These are phyloP conservation scores for Melocanna baccifera DNA, from an alignment of 176 grass and related monocot genomes.

Conservation along the genomic window DNA sequence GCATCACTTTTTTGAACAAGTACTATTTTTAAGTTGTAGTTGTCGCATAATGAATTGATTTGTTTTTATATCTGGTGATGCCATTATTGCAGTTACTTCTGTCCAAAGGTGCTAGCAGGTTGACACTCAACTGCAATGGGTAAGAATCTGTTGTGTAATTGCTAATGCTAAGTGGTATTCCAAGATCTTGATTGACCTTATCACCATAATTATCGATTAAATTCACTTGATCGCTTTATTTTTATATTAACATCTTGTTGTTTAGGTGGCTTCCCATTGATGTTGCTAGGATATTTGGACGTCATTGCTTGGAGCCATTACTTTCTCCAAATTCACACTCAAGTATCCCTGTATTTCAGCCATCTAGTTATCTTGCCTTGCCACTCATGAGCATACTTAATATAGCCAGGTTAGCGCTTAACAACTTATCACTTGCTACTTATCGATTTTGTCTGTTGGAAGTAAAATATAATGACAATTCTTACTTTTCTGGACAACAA, in stretches of 20 bases:
- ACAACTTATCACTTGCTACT: slow-evolving; percentile 1
- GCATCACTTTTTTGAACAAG: slow-evolving; percentile 6
- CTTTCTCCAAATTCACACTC: slow-evolving; percentile 80
- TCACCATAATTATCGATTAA: background rate
- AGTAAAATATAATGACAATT: slow-evolving; percentile 10
- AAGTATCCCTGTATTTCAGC: slow-evolving; percentile 60
- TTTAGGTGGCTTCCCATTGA: slow-evolving; percentile 91
- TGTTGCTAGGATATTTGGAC: slow-evolving; percentile 84
- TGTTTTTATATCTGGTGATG: slow-evolving; percentile 18
- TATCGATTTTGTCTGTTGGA: slow-evolving; percentile 10
- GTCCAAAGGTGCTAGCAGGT: slow-evolving; percentile 81
- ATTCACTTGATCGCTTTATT: background rate
- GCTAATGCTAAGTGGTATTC: background rate
- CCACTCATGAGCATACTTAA: slow-evolving; percentile 97
- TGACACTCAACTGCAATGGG: slow-evolving; percentile 95
- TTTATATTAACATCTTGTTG: slow-evolving; percentile 22
- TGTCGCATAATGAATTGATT: background rate
- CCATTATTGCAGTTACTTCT: slow-evolving; percentile 64
- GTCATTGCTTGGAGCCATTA: slow-evolving; percentile 58
- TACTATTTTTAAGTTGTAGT: slow-evolving; percentile 2
- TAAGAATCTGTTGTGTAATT: slow-evolving; percentile 34
- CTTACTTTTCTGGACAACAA: slow-evolving; percentile 33
- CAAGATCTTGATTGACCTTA: slow-evolving; percentile 11
- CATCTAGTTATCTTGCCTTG: slow-evolving; percentile 80
- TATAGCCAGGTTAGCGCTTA: slow-evolving; percentile 79